Conservation (phyloP, 179 eudicot species). For the Pouteria campechiana region DNA sequence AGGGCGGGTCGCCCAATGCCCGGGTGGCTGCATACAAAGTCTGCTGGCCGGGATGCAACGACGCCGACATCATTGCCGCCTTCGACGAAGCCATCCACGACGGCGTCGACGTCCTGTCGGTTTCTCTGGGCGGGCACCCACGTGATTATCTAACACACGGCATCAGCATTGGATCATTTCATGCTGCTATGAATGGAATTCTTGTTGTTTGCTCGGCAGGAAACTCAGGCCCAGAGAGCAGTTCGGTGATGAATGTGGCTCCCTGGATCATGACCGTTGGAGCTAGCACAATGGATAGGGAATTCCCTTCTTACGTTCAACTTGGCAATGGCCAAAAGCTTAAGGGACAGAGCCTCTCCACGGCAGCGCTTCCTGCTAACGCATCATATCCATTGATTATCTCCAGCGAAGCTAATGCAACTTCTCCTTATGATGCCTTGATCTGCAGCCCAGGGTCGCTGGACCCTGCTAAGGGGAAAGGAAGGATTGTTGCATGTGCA, state of each 20-base stretch:
- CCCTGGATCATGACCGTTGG: slow-evolving; percentile 88
- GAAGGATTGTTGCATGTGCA: slow-evolving; percentile 70
- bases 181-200: slow-evolving; percentile 60
- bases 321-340: too few relatives aligned
- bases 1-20: slow-evolving; percentile 88
- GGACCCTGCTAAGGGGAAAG: slow-evolving; percentile 44
- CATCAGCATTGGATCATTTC: slow-evolving; percentile 75
- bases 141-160: slow-evolving; percentile 39
- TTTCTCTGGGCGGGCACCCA: slow-evolving; percentile 66
- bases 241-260: slow-evolving; percentile 48
- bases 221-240: slow-evolving; percentile 58
- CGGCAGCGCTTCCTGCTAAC: slow-evolving; percentile 28
- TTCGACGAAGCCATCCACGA: slow-evolving; percentile 74
- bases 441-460: slow-evolving; percentile 50
- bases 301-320: slow-evolving; percentile 44
- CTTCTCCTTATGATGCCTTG: too few relatives aligned
- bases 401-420: slow-evolving; percentile 42
- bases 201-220: slow-evolving; percentile 74
- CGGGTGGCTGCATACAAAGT: slow-evolving; percentile 84
- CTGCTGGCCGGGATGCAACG: slow-evolving; percentile 83
- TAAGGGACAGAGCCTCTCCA: slow-evolving; percentile 85
- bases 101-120: slow-evolving; percentile 80
- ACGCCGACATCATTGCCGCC: slow-evolving; percentile 76
- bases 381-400: slow-evolving; percentile 42
- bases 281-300: slow-evolving; percentile 85